Evolutionary conservation across 2,329 filamentous ascomycete species (phyloP).

Genomic region (Aspergillus felis): DNA sequence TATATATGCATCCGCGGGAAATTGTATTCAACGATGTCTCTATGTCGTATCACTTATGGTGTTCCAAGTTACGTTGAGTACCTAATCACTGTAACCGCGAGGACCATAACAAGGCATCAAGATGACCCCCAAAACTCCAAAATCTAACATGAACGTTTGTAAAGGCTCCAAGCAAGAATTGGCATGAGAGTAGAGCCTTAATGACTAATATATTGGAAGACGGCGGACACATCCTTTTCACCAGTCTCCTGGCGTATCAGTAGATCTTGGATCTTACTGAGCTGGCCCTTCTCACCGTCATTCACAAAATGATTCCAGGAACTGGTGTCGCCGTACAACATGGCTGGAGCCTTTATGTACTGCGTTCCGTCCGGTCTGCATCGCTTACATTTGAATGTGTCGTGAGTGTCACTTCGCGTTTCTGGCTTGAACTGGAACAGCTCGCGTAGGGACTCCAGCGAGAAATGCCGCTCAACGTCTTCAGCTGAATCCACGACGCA

Average conservation of each 20-base stretch:
- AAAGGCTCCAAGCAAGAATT: background rate
- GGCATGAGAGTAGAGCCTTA: constrained; percentile 29
- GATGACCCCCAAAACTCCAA: background rate
- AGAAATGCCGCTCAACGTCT: constrained; percentile 96
- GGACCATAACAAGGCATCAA: background rate
- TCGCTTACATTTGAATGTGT: constrained; percentile 97
- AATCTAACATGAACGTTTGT: background rate
- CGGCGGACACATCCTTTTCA: constrained; percentile 79
- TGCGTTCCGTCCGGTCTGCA: constrained; percentile 86
- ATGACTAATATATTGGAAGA: constrained; percentile 99
- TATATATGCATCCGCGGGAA: background rate
- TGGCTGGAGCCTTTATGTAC: constrained; percentile 82
- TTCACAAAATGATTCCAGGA: constrained; percentile 99
- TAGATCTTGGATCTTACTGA: constrained; percentile 85
- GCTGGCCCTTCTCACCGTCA: constrained; percentile 58
- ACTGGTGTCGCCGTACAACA: constrained; percentile 96
- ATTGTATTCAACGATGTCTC: background rate
- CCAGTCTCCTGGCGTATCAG: constrained; percentile 79
- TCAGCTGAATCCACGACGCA: constrained; percentile 96
- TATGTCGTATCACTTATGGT: background rate
- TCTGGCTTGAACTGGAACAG: constrained; percentile 86
- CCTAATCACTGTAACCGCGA: background rate
- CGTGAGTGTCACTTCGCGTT: constrained; percentile 90
- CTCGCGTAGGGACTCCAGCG: constrained; percentile 82
- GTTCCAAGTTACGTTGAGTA: background rate